Conservation (phyloP, 495 filamentous ascomycete genomes). For the Penicillium argentinense region DNA sequence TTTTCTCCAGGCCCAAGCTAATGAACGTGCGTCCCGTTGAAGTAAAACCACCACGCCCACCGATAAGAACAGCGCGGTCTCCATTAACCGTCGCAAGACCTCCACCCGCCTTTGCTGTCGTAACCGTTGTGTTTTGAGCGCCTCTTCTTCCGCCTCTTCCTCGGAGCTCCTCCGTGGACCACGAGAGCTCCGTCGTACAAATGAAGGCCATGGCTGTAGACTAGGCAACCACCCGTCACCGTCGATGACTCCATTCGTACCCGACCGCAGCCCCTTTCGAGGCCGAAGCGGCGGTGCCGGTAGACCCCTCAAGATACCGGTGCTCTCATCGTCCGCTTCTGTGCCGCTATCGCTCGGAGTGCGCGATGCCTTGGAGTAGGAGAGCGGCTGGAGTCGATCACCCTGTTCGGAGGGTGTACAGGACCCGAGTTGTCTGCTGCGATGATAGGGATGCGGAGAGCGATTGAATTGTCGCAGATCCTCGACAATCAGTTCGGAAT, state of each 20-base stretch:
- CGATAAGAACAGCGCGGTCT: conserved; percentile 43
- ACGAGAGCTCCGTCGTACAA: conserved; percentile 32
- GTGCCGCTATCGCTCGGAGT: conserved; percentile 83
- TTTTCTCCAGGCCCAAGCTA: conserved; percentile 45
- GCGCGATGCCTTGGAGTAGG: conserved; percentile 39
- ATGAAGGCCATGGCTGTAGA: conserved; percentile 38
- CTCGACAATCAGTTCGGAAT: conserved; percentile 23
- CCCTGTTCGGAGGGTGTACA: conserved; percentile 26
- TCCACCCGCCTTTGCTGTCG: conserved; percentile 40
- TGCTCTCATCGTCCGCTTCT: conserved; percentile 85
- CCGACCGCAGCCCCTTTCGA: conserved; percentile 70
- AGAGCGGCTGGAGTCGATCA: conserved; percentile 25
- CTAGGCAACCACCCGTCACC: conserved; percentile 36
- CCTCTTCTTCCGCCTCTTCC: conserved; percentile 33
- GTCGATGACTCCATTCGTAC: conserved; percentile 42
- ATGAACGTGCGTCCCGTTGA: conserved; percentile 27
- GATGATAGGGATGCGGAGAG: conserved; percentile 77
- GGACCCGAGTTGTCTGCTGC: conserved; percentile 31
- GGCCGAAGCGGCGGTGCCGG: conserved; percentile 70
- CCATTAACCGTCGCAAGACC: conserved; percentile 44
- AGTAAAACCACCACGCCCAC: conserved; percentile 44
- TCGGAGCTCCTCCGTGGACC: conserved; percentile 41
- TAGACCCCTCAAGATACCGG: conserved; percentile 69
- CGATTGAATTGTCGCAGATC: conserved; percentile 58
- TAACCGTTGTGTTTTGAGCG: conserved; percentile 26